Percentiles rank a stretch among this genome's conserved stretches.
Conservation (phyloP, 169 alveolate species). For the Babesia gibsoni region DNA sequence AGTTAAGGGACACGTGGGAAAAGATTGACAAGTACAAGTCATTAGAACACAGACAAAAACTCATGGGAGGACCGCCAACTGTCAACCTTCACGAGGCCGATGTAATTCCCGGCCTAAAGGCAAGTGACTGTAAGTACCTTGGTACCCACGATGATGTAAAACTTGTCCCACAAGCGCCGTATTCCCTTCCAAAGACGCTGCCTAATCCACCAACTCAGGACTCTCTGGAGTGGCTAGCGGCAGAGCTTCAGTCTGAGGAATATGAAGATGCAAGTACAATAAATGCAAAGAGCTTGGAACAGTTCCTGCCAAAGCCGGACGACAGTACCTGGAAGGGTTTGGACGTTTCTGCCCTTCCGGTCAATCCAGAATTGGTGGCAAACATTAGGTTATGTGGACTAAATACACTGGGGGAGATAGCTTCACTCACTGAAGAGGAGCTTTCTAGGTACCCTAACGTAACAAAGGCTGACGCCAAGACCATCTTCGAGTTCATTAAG, state of each 20-base stretch:
- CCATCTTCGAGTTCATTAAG: constrained; percentile 17
- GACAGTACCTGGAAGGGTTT: constrained; percentile 16
- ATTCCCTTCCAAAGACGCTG: constrained; percentile 32
- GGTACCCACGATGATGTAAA: constrained; percentile 38
- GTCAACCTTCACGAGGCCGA: constrained; percentile 34
- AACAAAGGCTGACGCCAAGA: constrained; percentile 16
- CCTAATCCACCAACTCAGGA: constrained; percentile 50
- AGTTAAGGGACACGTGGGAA: constrained; percentile 61
- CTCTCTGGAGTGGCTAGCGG: constrained; percentile 54
- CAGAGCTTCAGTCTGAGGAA: constrained; percentile 51
- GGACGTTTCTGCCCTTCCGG: constrained; percentile 46
- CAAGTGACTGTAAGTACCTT: constrained; percentile 41
- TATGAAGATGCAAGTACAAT: constrained; percentile 38
- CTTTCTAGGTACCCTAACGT: constrained; percentile 42
- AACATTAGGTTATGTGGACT: constrained; percentile 48
- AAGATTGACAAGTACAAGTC: constrained; percentile 58
- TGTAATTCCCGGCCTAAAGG: constrained; percentile 36
- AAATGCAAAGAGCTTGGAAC: constrained; percentile 46
- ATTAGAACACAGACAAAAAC: constrained; percentile 24
- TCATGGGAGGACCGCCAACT: constrained; percentile 65
- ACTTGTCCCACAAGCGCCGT: constrained; percentile 52
- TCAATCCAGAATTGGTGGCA: constrained; percentile 18
- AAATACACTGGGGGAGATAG: constrained; percentile 34
- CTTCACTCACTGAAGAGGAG: constrained; percentile 21
- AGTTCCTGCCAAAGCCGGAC: constrained; percentile 15